Conservation (phyloP, 139 green algal species). For the Coccomyxa sp. region DNA sequence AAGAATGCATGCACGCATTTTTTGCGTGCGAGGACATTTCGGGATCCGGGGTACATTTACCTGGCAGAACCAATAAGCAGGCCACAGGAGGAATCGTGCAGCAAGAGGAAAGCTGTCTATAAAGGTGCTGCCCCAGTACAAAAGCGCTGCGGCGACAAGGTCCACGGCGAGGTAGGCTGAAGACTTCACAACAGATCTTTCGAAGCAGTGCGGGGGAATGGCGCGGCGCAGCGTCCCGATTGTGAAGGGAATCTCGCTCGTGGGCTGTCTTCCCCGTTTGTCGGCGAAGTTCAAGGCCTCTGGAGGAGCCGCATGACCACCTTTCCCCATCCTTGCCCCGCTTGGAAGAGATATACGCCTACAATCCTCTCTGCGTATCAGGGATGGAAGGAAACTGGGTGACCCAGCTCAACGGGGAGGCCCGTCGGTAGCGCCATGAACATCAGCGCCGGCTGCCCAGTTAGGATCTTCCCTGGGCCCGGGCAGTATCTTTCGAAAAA, state of each 20-base stretch:
- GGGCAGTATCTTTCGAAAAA: too few species aligned
- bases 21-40: too few species aligned
- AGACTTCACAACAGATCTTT: slow-evolving; percentile 44
- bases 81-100: slow-evolving; percentile 57
- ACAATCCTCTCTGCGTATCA: too few species aligned
- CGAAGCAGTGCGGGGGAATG: slow-evolving; percentile 83
- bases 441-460: too few species aligned
- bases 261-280: neutral
- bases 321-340: neutral
- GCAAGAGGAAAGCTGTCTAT: slow-evolving; percentile 44
- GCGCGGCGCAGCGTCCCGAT: slow-evolving; percentile 63
- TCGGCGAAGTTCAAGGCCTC: neutral
- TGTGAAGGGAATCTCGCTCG: slow-evolving; percentile 54
- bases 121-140: slow-evolving; percentile 41
- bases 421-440: too few species aligned
- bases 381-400: too few species aligned
- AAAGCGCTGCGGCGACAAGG: slow-evolving; percentile 35
- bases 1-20: too few species aligned
- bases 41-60: too few species aligned
- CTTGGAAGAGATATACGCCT: too few species aligned
- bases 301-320: neutral
- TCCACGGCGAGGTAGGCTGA: slow-evolving; percentile 63
- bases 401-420: too few species aligned
- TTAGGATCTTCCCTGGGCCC: too few species aligned
- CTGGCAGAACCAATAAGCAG: slow-evolving; percentile 68